phyloP scores from a whole-genome alignment of 768 basidiomycete species.

The Macrolepiota dolichaula region DNA sequence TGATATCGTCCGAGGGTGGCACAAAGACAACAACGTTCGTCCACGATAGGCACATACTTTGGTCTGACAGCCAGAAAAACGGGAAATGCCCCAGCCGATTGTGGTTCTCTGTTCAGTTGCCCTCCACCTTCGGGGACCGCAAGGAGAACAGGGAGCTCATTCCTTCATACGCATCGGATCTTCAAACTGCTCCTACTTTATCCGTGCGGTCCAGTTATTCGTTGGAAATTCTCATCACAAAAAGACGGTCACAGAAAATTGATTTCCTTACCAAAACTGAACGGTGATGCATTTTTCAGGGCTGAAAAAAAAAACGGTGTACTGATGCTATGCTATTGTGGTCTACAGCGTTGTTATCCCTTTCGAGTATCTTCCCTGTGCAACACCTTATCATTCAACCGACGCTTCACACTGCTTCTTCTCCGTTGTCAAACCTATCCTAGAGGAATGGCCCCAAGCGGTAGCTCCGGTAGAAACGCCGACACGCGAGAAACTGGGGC shows the following conservation, averaged over 20 bases:
- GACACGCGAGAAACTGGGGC: slow-evolving; percentile 28
- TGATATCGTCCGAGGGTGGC: slow-evolving; percentile 35
- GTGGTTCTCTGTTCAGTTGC: slow-evolving; percentile 43
- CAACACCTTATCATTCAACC: slow-evolving; percentile 54
- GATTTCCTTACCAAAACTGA: slow-evolving; percentile 44
- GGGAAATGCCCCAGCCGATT: slow-evolving; percentile 27
- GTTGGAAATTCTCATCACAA: slow-evolving; percentile 40
- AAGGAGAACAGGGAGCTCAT: slow-evolving; percentile 36
- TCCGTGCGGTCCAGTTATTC: slow-evolving; percentile 41
- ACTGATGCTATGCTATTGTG: slow-evolving; percentile 1
- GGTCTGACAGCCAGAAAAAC: slow-evolving; percentile 22
- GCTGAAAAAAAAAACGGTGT: neutral
- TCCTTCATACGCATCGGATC: slow-evolving; percentile 39
- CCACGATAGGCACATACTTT: slow-evolving; percentile 30
- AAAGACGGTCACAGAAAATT: slow-evolving; percentile 33
- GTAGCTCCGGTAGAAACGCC: slow-evolving; percentile 38
- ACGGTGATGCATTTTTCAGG: slow-evolving; percentile 29
- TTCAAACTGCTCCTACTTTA: slow-evolving; percentile 32
- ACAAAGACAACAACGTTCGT: slow-evolving; percentile 30
- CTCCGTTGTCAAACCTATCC: slow-evolving; percentile 53
- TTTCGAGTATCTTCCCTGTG: slow-evolving; percentile 50
- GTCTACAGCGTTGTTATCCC: slow-evolving; percentile 43
- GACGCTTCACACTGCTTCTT: slow-evolving; percentile 46
- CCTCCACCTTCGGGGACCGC: slow-evolving; percentile 39
- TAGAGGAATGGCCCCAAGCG: slow-evolving; percentile 65